Percentiles rank a stretch among this genome's conserved stretches.
Conservation (phyloP, 768 basidiomycete genomes). For the Hemileccinum rubropunctum region DNA sequence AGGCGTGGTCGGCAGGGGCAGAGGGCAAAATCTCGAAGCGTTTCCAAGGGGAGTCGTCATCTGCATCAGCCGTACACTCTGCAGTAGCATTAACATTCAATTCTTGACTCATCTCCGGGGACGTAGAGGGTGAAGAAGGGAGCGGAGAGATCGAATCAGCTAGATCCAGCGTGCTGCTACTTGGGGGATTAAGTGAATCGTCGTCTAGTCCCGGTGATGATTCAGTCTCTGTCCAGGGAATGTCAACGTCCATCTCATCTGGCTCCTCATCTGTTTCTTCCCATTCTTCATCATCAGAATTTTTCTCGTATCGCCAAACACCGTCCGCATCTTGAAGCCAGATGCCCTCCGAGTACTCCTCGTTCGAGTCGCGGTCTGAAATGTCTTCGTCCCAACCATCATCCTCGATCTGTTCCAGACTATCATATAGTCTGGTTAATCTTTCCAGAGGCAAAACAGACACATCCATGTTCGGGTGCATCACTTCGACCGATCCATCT, state of each 20-base stretch:
- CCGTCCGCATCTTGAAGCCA: slow-evolving; percentile 44
- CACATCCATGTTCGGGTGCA: slow-evolving; percentile 55
- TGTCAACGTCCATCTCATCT: slow-evolving; percentile 38
- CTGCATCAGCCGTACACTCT: slow-evolving; percentile 30
- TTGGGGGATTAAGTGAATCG: slow-evolving; percentile 14
- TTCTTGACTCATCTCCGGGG: slow-evolving; percentile 34
- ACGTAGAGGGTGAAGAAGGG: slow-evolving; percentile 28
- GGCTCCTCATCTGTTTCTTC: slow-evolving; percentile 34
- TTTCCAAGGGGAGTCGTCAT: slow-evolving; percentile 57
- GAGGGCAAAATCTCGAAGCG: slow-evolving; percentile 78
- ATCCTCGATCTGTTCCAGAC: slow-evolving; percentile 75
- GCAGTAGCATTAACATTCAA: slow-evolving; percentile 22
- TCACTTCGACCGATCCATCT: slow-evolving; percentile 72
- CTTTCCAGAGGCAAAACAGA: slow-evolving; percentile 59
- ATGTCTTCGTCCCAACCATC: slow-evolving; percentile 50
- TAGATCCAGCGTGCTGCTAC: slow-evolving; percentile 18
- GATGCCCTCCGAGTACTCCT: slow-evolving; percentile 40
- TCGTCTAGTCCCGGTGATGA: slow-evolving; percentile 16
- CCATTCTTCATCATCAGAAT: slow-evolving; percentile 39
- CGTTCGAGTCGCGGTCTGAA: slow-evolving; percentile 36
- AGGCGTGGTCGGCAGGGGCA: slow-evolving; percentile 83
- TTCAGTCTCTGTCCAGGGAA: slow-evolving; percentile 28
- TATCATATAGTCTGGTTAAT: slow-evolving; percentile 76
- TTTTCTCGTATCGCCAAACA: slow-evolving; percentile 31
- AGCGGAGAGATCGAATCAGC: slow-evolving; percentile 24